Evolutionary conservation across 1,139 yeast genomes (phyloP), one percentile per base, ranked within the genome.

Genomic region (Blastobotrys niveus): DNA sequence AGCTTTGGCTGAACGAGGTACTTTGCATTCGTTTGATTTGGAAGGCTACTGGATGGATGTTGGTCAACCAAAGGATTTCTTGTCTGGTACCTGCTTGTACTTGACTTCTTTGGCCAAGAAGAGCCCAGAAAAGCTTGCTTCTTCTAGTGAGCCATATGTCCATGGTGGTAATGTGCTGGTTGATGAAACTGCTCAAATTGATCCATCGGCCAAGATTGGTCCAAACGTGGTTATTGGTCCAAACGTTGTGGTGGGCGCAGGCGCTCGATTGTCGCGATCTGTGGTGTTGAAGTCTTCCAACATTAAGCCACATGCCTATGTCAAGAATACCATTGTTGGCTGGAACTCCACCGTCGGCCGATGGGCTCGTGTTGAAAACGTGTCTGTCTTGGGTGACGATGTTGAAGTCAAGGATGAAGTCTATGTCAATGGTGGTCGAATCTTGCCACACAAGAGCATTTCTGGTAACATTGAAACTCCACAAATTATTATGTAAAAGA

Each of bases 1-100:
- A 62, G 73, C 76, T 62, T 79, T 93, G 62, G 96, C 93, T 56
- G 93, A 84, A 69, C 74, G 82, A 66, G 89, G 84, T 64, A 79
- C 85, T 53, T 77, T 93, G 62, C 94, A 82, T 77, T 88, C 97
- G 48, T 93, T 86, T 65, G 99, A 93, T 70, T 80, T 93, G 65
- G 96, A 91, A 74, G 98, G 98, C 56, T 93, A 81, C 85, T 93
- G 99, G 99, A 93, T 93, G 98, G 99, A 93, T 70, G 96, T 93
- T 60, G 99, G 99, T 69, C 99, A 93, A 76, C 99, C 99, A 77
- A 91, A 91, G 80, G 99, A 93, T 72, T 93, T 88, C 81, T 75
- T 93, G 60, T 82, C 96, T 50, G 99, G 99, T 68, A 87, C 97
- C 63, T 82, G 88, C 59, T 77, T 91, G 56, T 93, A 89, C 78